These are phyloP conservation scores for Pyricularia grisea DNA, from an alignment of 2,329 filamentous ascomycete genomes.

Conservation along the genomic window DNA sequence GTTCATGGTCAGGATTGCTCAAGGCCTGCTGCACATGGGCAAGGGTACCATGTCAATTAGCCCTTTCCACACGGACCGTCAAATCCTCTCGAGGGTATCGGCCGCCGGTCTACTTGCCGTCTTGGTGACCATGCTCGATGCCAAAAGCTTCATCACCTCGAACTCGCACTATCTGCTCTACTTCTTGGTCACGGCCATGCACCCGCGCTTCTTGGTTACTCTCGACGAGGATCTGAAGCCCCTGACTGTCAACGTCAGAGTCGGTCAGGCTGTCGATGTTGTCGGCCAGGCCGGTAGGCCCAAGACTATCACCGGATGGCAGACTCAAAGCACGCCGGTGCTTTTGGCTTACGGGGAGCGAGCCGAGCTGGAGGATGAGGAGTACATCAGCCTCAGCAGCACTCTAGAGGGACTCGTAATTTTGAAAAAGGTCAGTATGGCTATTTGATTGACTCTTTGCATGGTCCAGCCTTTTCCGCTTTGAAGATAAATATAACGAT, in stretches of 20 bases:
- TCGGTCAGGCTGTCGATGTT: slow-evolving; percentile 96
- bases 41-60: slow-evolving; percentile 94
- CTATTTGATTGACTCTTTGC: background rate
- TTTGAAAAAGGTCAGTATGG: slow-evolving; percentile 72
- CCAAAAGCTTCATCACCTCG: slow-evolving; percentile 69
- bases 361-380: slow-evolving; percentile 93
- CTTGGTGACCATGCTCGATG: slow-evolving; percentile 87
- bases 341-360: slow-evolving; percentile 89
- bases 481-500: background rate
- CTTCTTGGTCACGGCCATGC: slow-evolving; percentile 94
- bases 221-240: slow-evolving; percentile 92
- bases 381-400: slow-evolving; percentile 87
- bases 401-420: slow-evolving; percentile 93
- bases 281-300: slow-evolving; percentile 94
- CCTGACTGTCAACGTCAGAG: slow-evolving; percentile 88
- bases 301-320: slow-evolving; percentile 99
- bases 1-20: slow-evolving; percentile 98
- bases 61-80: slow-evolving; percentile 98
- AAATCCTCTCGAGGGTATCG: slow-evolving; percentile 86
- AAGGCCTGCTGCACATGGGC: slow-evolving; percentile 97
- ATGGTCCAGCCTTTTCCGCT: background rate
- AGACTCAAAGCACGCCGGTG: slow-evolving; percentile 98
- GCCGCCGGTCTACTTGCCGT: slow-evolving; percentile 84
- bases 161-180: slow-evolving; percentile 87
- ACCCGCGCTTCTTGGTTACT: slow-evolving; percentile 91